A percentile compares a stretch with the other conserved stretches of the same genome.
These are phyloP conservation scores for Avena atlantica DNA, from an alignment of 176 grass and related monocot species.

Conservation along the genomic window DNA sequence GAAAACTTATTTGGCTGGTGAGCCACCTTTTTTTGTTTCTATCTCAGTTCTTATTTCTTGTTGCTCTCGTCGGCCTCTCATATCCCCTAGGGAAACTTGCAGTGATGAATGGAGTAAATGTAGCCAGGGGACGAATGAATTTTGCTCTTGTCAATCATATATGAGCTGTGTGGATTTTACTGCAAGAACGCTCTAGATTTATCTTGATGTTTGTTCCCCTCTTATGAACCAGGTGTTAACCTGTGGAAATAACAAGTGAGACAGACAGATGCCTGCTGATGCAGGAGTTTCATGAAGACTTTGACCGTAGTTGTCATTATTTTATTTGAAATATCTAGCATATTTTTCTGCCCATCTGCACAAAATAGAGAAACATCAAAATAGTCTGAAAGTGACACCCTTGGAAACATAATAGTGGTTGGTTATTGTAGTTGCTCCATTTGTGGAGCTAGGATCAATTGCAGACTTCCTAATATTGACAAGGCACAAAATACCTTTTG, in stretches of 20 bases:
- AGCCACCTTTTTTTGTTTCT: not conserved
- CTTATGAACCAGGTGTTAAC: conserved; percentile 20
- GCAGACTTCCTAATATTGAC: not conserved
- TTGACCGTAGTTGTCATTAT: not conserved
- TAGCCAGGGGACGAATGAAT: not conserved
- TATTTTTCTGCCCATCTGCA: conserved; percentile 14
- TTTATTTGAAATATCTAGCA: not conserved
- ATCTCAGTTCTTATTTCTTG: not conserved
- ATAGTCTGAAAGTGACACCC: conserved; percentile 5
- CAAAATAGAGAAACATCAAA: conserved; percentile 25
- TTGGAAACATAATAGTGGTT: not conserved
- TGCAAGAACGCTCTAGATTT: not conserved
- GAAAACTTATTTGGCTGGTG: not conserved
- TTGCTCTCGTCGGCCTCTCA: not conserved
- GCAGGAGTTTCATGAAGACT: not conserved
- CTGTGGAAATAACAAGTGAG: not conserved
- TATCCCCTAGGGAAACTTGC: not conserved
- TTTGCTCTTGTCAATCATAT: not conserved
- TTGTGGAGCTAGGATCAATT: not conserved
- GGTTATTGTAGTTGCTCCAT: conserved; percentile 22
- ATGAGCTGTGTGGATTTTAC: not conserved
- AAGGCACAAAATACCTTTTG: not conserved
- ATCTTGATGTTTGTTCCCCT: conserved; percentile 29
- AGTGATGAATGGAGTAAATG: not conserved
- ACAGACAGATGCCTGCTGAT: not conserved